A percentile compares a stretch with the other conserved stretches of the same genome.
Evolutionary conservation across 305 asterid genomes (phyloP).

Genomic region (Fraxinus ornus): DNA sequence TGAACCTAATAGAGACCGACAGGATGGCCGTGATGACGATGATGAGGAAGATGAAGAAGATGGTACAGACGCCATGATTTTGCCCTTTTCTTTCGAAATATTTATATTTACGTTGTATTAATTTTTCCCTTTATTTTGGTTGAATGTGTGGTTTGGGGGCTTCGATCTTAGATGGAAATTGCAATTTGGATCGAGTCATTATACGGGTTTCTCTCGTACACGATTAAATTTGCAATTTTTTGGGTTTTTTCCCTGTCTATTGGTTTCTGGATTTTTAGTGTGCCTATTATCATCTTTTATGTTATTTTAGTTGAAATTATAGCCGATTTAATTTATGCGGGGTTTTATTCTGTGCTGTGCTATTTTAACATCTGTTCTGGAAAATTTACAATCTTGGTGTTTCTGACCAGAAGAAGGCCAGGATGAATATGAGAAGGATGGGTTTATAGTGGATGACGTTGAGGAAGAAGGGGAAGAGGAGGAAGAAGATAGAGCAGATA

Average conservation of each 20-base stretch:
- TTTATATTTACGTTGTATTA: not conserved
- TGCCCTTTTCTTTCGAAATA: not conserved
- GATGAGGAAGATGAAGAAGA: constrained; percentile 87
- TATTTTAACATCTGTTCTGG: constrained; percentile 3
- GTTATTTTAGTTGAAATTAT: not conserved
- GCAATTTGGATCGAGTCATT: not conserved
- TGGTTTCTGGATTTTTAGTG: not conserved
- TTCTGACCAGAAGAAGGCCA: constrained; percentile 17
- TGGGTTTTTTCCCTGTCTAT: not conserved
- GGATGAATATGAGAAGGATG: constrained; percentile 23
- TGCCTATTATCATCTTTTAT: not conserved
- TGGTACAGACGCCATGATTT: constrained; percentile 42
- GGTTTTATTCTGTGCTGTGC: not conserved
- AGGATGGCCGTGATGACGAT: constrained; percentile 51
- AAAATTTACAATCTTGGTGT: not conserved
- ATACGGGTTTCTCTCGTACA: not conserved
- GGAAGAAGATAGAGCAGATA: constrained; percentile 18
- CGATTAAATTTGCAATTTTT: not conserved
- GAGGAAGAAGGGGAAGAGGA: constrained; percentile 17
- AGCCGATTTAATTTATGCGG: not conserved
- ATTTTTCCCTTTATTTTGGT: not conserved
- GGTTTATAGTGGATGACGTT: constrained; percentile 19
- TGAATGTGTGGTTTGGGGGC: not conserved
- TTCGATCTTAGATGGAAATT: not conserved
- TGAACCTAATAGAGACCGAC: constrained; percentile 55